Conservation (phyloP, 2,329 filamentous ascomycete genomes). For the Pseudogymnoascus sp. region DNA sequence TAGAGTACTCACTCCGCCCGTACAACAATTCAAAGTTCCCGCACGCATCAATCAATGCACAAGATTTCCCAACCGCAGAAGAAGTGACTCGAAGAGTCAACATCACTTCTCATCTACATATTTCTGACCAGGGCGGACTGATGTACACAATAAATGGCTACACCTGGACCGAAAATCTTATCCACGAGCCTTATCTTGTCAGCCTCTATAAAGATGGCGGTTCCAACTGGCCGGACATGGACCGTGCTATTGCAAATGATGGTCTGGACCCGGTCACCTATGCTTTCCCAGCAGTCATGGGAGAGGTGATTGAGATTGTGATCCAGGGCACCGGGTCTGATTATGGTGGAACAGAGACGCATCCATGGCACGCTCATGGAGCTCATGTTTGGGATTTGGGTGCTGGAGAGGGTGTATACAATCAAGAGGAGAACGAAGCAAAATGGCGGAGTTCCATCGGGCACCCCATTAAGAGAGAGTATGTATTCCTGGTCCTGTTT, state of each 20-base stretch:
- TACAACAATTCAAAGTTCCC: not conserved
- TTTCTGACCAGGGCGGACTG: not conserved
- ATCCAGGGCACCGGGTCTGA: constrained; percentile 31
- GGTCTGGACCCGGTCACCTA: constrained; percentile 35
- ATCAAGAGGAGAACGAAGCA: constrained; percentile 33
- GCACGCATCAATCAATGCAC: constrained; percentile 6
- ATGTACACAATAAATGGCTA: constrained; percentile 27
- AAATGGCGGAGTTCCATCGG: not conserved
- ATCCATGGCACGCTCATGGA: constrained; percentile 29
- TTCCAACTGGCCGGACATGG: constrained; percentile 33
- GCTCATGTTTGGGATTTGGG: constrained; percentile 34
- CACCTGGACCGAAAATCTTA: constrained; percentile 28
- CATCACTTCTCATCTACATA: constrained; percentile 23
- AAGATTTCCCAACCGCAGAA: constrained; percentile 23
- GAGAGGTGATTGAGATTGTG: constrained; percentile 40
- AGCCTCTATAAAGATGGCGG: constrained; percentile 34
- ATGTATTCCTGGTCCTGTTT: not conserved
- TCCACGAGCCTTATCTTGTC: constrained; percentile 36
- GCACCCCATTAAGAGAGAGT: constrained; percentile 1
- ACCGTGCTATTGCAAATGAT: constrained; percentile 32
- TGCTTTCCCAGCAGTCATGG: constrained; percentile 36
- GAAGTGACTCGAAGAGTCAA: constrained; percentile 31
- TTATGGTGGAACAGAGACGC: constrained; percentile 32
- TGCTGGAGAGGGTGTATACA: constrained; percentile 37
- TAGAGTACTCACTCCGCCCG: constrained; percentile 29